These are phyloP conservation scores for Calonectria leucothoes DNA, from an alignment of 2,329 filamentous ascomycete genomes.

Conservation along the genomic window DNA sequence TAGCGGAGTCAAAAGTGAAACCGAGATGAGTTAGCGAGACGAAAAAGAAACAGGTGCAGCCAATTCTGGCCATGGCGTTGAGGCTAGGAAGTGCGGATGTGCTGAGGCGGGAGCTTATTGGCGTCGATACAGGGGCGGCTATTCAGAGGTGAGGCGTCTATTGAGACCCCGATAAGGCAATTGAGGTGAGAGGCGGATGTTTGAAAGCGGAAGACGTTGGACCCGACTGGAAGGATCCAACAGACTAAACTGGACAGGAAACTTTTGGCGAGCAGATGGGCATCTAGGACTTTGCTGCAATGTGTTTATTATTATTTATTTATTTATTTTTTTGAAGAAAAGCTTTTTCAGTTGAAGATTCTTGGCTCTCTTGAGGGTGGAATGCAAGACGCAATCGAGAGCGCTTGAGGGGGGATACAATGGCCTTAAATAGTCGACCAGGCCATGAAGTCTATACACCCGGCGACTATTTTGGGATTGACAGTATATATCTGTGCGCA, in stretches of 20 bases:
- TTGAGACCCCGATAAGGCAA: constrained; percentile 15
- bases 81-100: neutral
- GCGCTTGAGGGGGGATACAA: neutral
- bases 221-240: neutral
- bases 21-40: constrained; percentile 17
- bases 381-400: neutral
- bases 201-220: neutral
- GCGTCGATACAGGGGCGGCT: constrained; percentile 7
- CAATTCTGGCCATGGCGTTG: constrained; percentile 9
- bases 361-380: neutral
- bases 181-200: neutral
- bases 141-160: constrained; percentile 16
- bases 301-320: neutral
- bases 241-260: neutral
- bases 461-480: neutral
- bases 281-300: neutral
- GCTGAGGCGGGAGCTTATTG: neutral
- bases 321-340: neutral
- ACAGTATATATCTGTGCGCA: neutral
- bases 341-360: neutral
- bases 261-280: neutral
- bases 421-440: too few species aligned
- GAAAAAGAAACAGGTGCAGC: neutral
- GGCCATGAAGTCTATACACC: neutral
- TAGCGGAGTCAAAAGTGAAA: constrained; percentile 8